Evolutionary conservation across 495 filamentous ascomycete genomes (phyloP), one percentile per base, ranked within the genome.

Genomic region (Penicillium canescens): DNA sequence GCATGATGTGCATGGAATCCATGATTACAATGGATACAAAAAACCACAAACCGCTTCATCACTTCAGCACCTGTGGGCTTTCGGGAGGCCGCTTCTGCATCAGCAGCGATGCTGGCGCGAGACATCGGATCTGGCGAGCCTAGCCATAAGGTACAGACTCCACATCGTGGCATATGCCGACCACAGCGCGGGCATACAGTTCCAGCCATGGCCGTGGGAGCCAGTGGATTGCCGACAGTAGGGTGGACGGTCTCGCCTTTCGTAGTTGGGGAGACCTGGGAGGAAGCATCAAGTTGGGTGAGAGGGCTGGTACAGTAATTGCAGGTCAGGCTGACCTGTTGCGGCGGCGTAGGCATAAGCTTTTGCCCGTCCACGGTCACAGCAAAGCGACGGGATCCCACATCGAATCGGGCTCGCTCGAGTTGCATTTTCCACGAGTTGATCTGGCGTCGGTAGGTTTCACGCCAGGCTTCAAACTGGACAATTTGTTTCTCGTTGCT

Each of bases 1-100:
- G 92, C 91, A 70, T 98, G 94, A 60, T 92, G 86, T 12, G 88
- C 84, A 69, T 98, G 94, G 63, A 89, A 85, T 11, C 90, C 91
- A 74, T 98, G 94, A 61, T 89, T 88, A 66, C 94, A 98, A 52
- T 81, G 81, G 36, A 92, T 82, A 60, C 94, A 98, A 63, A 96
- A 96, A 0, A 85, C 87, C 42, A 92, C 80, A 47, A 84, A 79
- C 28, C 75, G 67, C 37, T 69, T 66, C 74, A 81, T 74, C 9
- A 75, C 28, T 13, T 78, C 76, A 8, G 56, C 56, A 37, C 71
- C 66, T 1, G 55, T 64, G 3, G 60, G 58, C 33, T 63, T 68
- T 21, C 62, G 65, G 16, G 63, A 21, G 26, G 61, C 68, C 18
- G 73, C 57, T 38, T 73, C 65, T 6, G 76, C 78, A 33, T 77